Conservation (phyloP, 208 protist species). For the Leishmania mexicana region DNA sequence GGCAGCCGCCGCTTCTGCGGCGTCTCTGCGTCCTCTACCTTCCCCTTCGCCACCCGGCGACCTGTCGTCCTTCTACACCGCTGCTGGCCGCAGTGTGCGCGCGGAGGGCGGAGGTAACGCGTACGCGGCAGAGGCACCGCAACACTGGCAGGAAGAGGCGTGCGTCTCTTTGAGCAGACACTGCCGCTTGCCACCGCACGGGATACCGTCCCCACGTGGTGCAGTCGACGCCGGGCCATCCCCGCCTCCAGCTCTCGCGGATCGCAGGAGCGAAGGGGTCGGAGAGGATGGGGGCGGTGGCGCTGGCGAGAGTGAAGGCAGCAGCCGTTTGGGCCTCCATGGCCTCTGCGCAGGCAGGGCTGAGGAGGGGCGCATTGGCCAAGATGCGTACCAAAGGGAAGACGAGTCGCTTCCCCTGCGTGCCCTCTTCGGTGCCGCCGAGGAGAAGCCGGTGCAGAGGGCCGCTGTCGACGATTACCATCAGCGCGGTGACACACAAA, state of each 20-base stretch:
- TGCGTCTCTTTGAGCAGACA: not conserved
- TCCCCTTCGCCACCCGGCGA: not conserved
- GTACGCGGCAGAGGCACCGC: not conserved
- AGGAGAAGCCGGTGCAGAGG: not conserved
- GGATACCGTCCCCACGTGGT: not conserved
- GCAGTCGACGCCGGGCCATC: not conserved
- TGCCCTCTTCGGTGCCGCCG: not conserved
- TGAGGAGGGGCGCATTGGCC: not conserved
- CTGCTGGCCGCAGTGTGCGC: not conserved
- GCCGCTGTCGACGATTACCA: not conserved
- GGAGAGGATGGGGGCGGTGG: not conserved
- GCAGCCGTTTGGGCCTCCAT: not conserved
- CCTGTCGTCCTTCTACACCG: constrained; percentile 20
- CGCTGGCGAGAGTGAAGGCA: not conserved
- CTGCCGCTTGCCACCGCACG: not conserved
- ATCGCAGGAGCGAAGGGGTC: not conserved
- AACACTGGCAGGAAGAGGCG: not conserved
- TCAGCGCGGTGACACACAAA: not conserved
- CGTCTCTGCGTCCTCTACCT: not conserved
- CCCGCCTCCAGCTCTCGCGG: not conserved
- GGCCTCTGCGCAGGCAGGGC: not conserved
- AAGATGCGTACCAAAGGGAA: not conserved
- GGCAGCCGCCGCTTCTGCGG: not conserved
- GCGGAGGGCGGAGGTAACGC: not conserved
- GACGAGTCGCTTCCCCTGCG: not conserved